These are phyloP conservation scores for Fibroporia radiculosa DNA, from an alignment of 768 basidiomycete genomes.

Conservation along the genomic window DNA sequence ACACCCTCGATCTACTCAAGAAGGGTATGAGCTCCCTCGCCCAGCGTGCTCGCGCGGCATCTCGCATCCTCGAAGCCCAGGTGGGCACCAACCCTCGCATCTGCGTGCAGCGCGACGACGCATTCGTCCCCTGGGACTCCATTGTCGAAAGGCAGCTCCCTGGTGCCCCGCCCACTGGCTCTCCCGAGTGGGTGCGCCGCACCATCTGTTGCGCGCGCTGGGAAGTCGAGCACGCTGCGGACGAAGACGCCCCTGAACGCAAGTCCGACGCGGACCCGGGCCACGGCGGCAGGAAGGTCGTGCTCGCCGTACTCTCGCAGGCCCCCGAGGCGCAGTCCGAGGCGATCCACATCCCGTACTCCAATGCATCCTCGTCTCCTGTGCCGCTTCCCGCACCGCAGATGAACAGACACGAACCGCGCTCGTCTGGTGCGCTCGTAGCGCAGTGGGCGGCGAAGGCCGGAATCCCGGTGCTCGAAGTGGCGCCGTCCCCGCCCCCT, in stretches of 20 bases:
- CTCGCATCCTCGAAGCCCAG: constrained; percentile 82
- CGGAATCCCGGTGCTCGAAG: constrained; percentile 47
- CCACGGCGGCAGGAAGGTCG: constrained; percentile 27
- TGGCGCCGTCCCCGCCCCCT: constrained; percentile 31
- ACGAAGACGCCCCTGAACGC: constrained; percentile 16
- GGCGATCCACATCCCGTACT: constrained; percentile 1
- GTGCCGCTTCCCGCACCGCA: constrained; percentile 62
- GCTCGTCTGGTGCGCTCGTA: constrained; percentile 57
- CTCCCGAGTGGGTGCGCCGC: constrained; percentile 81
- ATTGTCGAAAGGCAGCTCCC: constrained; percentile 51
- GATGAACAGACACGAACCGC: constrained; percentile 52
- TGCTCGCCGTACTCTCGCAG: constrained; percentile 44
- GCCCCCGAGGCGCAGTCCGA: constrained; percentile 11
- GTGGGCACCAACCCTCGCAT: constrained; percentile 79
- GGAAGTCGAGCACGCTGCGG: constrained; percentile 52
- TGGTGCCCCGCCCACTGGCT: constrained; percentile 18
- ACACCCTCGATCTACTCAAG: constrained; percentile 88
- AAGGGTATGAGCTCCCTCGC: constrained; percentile 78
- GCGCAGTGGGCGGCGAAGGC: constrained; percentile 61
- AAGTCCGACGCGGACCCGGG: constrained; percentile 5
- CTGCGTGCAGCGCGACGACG: constrained; percentile 74
- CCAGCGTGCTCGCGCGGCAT: constrained; percentile 78
- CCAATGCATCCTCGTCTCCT: constrained; percentile 30
- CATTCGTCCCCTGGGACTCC: constrained; percentile 75
- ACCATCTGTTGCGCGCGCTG: constrained; percentile 78